Base-by-base conservation (phyloP, 2,329 filamentous ascomycete species). In the Hypoxylon sp. region DNA sequence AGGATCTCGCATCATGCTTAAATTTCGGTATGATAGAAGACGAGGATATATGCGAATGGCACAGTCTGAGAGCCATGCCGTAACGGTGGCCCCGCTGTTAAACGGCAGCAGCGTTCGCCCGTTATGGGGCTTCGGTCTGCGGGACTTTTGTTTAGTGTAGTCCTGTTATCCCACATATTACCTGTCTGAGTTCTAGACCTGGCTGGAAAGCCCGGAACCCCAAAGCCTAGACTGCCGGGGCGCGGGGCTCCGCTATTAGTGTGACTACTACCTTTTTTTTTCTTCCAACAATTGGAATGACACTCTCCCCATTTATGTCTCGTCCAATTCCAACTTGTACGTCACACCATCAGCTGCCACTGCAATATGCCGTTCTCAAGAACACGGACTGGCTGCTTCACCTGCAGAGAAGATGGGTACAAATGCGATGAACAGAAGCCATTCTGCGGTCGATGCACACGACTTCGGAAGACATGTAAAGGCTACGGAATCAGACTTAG, bases 381-480 rank as follows among this genome's bases (percentile, higher is more conserved):
- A 20, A 76, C 76, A 1, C 70, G 76, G 44, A 77, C 76, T 6
- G 76, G 76, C 6, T 78, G 76, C 25, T 72, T 73, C 54, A 77
- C 76, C n/a, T 75, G 61, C 50, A 73, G 76, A 8, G 76, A 75
- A 27, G 77, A 79, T n/a, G 77, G 77, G 7, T 79, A 79, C 46
- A 79, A 79, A 54, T 79, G 77, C 40, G 77, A 79, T 35, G 77
- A 79, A 67, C 66, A 73, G 25, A 78, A 74, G 37, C 77, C 77
- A 6, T 70, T 69, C 44, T 79, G 77, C 13, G 72, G 74, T 30
- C 73, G 77, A 50, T 79, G 77, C 13, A 50, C 72, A 44, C 76
- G 77, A 5, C 75, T 79, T 3, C 54, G 62, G 13, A 79, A 79
- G 72, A 51, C 55, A 0, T 79, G 77, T 60, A 75, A 78, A 54